Percentiles rank a stretch among this genome's conserved stretches.
Conservation (phyloP, 139 green algal species). For the Gonium pectorale region DNA sequence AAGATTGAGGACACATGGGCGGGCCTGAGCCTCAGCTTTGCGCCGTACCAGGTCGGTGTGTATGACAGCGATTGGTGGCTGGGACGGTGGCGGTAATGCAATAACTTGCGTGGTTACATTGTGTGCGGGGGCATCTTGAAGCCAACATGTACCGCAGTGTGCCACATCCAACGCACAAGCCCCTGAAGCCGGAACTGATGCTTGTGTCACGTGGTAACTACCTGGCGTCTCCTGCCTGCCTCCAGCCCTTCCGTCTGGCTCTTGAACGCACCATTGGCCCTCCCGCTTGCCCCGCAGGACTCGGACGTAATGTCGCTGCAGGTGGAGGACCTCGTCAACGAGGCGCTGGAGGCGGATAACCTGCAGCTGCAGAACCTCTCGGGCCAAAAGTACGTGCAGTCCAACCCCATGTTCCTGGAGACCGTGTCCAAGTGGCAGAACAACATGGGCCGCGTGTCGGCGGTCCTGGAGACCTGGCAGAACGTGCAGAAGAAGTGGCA, state of each 20-base stretch:
- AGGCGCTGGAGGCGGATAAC: conserved; percentile 91
- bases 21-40: conserved; percentile 82
- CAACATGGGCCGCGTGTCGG: conserved; percentile 88
- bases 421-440: conserved; percentile 88
- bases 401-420: conserved; percentile 91
- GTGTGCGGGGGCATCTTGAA: too few species aligned
- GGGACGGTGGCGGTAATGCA: too few species aligned
- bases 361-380: conserved; percentile 91
- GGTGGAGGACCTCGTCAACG: conserved; percentile 79
- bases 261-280: too few species aligned
- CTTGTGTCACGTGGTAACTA: background rate
- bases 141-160: too few species aligned
- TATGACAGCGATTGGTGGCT: too few species aligned
- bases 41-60: conserved; percentile 77
- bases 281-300: conserved; percentile 51
- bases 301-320: conserved; percentile 71
- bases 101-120: too few species aligned
- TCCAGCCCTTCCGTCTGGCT: background rate
- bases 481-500: conserved; percentile 95
- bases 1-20: conserved; percentile 84
- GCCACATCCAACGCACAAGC: too few species aligned
- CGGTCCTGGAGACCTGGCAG: conserved; percentile 81
- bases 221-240: background rate
- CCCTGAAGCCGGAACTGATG: too few species aligned
- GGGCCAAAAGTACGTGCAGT: conserved; percentile 89